Base-by-base conservation (phyloP, 169 alveolate species). In the Eimeria tenella region DNA sequence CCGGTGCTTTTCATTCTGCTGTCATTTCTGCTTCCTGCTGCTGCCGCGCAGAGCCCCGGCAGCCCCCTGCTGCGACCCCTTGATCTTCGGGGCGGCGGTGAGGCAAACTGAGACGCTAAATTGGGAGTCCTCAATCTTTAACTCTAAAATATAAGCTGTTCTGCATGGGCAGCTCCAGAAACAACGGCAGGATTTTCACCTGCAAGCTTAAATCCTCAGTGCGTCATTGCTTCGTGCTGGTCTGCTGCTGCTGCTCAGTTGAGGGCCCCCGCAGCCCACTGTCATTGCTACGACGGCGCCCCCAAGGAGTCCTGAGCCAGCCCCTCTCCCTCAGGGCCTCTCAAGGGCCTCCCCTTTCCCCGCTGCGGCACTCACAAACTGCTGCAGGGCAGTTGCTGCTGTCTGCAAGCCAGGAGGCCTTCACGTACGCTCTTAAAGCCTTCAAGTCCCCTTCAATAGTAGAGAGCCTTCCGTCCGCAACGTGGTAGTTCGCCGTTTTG, bases 361-460 rank as follows among this genome's bases (percentile, higher is more conserved):
- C 84, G 15, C 50, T 74, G 60, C 21, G 84, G 25, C 15, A 9
- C 10, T 74, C 84, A 4, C 84, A 74, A 42, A 17, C 84, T 31
- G 84, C 84, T 74, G 84, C 84, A 25, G 84, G 84, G 23, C 84
- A 74, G 84, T 55, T 74, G 62, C 84, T 74, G 84, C 84, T 74
- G 58, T 74, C 84, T 10, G 84, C 84, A 8, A 74, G 84, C 15
- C 84, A 74, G 60, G 84, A 74, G 84, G 84, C 84, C 6, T 74
- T 74, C 60, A 49, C 31, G 84, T 74, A 31, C 13, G 62, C 19
- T 58, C 19, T 17, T 58, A 31, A 31, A 31, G 42, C 42, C 42
- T 31, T 31, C 42, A 31, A 31, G 42, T 31, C 2, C 42, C 42
- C 42, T 31, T 31, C 42, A 31, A 31, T 31, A 31, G 42, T 31